Evolutionary conservation across 2,329 filamentous ascomycete species (phyloP).

Genomic region (Calycina herbarum): DNA sequence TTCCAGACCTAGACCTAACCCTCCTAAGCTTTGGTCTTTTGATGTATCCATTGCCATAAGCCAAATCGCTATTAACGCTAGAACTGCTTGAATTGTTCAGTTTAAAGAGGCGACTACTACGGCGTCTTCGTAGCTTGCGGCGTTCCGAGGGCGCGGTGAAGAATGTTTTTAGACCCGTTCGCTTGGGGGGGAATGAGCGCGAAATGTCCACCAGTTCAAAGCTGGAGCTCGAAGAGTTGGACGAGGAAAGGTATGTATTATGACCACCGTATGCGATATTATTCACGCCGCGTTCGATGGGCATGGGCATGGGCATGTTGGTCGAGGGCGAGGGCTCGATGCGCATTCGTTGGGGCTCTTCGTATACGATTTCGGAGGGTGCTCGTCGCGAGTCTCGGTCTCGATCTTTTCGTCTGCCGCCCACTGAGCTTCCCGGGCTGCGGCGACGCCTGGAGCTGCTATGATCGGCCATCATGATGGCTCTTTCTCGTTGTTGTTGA

Average conservation of each 20-base stretch:
- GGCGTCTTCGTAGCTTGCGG: constrained; percentile 45
- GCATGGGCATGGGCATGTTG: constrained; percentile 4
- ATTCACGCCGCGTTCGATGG: constrained; percentile 7
- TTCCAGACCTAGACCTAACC: constrained; percentile 32
- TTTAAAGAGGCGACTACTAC: constrained; percentile 53
- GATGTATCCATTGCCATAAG: constrained; percentile 61
- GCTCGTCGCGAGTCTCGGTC: constrained; percentile 10
- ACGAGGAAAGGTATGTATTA: constrained; percentile 25
- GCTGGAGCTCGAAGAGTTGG: constrained; percentile 46
- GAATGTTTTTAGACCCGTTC: constrained; percentile 59
- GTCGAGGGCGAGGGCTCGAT: constrained; percentile 10
- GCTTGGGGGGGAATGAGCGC: constrained; percentile 48
- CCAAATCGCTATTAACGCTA: constrained; percentile 66
- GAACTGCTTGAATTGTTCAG: constrained; percentile 66
- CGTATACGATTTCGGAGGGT: constrained; percentile 21
- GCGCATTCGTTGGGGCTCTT: constrained; percentile 28
- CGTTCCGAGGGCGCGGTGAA: constrained; percentile 61
- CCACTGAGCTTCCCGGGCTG: constrained; percentile 26
- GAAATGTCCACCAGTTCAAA: constrained; percentile 62
- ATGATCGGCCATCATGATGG: constrained; percentile 33
- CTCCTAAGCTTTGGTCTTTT: constrained; percentile 31
- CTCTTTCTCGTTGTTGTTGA: constrained; percentile 4
- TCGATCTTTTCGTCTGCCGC: constrained; percentile 22
- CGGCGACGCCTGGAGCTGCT: constrained; percentile 24
- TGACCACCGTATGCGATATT: constrained; percentile 8